phyloP scores from a whole-genome alignment of 371 early-diverging fungal species.

The Dipsacomyces acuminosporus region DNA sequence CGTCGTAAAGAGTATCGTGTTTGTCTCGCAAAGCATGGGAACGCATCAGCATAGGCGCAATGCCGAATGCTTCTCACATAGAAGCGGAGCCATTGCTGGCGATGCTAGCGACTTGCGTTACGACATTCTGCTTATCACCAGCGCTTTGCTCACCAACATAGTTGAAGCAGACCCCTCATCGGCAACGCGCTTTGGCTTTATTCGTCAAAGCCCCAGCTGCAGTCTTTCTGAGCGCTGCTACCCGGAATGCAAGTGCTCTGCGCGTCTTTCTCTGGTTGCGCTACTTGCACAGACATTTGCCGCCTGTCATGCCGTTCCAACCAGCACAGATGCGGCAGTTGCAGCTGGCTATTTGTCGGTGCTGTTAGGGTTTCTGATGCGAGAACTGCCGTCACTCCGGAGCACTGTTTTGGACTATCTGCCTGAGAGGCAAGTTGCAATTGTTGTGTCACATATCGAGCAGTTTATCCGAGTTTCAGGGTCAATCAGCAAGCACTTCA shows the following conservation, averaged over 20 bases:
- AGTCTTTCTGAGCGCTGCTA: conserved; percentile 13
- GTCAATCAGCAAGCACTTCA: conserved; percentile 20
- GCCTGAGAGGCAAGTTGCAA: conserved; percentile 12
- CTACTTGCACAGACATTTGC: conserved; percentile 28
- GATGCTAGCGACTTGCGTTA: conserved; percentile 29
- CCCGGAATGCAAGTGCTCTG: conserved; percentile 22
- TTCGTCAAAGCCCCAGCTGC: conserved; percentile 29
- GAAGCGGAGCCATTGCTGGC: conserved; percentile 11
- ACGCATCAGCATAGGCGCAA: neutral
- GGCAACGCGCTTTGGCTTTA: conserved; percentile 19
- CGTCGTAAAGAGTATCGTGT: conserved; percentile 33
- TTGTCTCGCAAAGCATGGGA: conserved; percentile 23
- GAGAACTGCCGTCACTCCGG: conserved; percentile 2
- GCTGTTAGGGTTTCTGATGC: conserved; percentile 32
- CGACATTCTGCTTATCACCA: conserved; percentile 33
- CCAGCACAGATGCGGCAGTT: conserved; percentile 22
- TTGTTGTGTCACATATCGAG: conserved; percentile 21
- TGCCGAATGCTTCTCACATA: conserved; percentile 8
- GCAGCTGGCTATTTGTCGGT: conserved; percentile 40
- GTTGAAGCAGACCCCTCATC: conserved; percentile 39
- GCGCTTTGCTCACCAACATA: conserved; percentile 35
- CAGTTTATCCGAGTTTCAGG: conserved; percentile 30
- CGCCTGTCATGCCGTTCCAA: conserved; percentile 9
- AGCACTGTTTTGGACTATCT: conserved; percentile 11
- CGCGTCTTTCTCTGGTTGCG: conserved; percentile 12